Base-by-base conservation (phyloP, 345 rosid genomes). In the Cardamine occulta region DNA sequence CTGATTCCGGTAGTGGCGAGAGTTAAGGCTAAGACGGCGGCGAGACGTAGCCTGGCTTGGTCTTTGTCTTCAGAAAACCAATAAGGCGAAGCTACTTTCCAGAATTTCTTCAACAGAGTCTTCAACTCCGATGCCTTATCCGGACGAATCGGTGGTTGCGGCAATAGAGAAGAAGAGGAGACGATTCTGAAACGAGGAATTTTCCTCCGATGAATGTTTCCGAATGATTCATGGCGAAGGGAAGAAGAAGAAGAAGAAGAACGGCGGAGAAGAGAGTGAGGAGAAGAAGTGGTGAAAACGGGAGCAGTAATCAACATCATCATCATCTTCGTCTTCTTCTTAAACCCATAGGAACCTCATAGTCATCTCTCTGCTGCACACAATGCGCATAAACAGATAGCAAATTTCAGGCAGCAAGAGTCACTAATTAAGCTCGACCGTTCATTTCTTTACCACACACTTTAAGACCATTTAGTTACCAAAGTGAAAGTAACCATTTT, bases 71-170 rank as follows among this genome's bases (percentile, higher is more conserved):
- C 95, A 3, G 96, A 90, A 76, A 72, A 88, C 96, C 97, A 91
- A 73, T 82, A 94, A 28, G 98, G 96, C 35, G 95, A 89, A 0
- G 97, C 97, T 42, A 94, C 97, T 88, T 91, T 94, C 91, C 85
- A 86, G 84, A 94, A 85, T 80, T 94, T 85, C 70, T 80, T 77
- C 57, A 79, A 75, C 24, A 91, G 85, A 49, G 84, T 78, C 42
- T 65, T 74, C 28, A 80, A 64, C 63, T 80, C 83, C 19, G 89
- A 74, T 52, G 74, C 80, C 67, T 82, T 77, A 72, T 78, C 76
- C 56, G 77, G 53, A 77, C 61, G 60, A 64, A 28, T 42, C n/a
- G 74, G 62, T 37, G 80, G 61, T 23, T 62, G 70, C 29, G 80
- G 75, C 60, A 47, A 63, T 47, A 69, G 31, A 62, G 80, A 75